These are phyloP conservation scores for Talaromyces proteolyticus DNA, from an alignment of 495 filamentous ascomycete species.

Conservation along the genomic window DNA sequence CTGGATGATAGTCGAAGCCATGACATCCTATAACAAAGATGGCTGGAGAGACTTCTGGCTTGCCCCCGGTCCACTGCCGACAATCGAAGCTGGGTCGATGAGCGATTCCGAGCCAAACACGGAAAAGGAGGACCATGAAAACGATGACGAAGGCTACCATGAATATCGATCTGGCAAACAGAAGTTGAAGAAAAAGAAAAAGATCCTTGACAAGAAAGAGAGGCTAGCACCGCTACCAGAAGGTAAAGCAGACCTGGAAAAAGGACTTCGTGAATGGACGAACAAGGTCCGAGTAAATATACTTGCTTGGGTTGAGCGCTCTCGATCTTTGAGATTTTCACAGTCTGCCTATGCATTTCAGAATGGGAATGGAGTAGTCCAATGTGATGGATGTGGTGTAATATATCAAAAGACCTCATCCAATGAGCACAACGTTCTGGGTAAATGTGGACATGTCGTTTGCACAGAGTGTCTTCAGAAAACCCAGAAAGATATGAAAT, in stretches of 20 bases:
- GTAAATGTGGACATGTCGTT: slow-evolving; percentile 46
- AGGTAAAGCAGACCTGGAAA: slow-evolving; percentile 1
- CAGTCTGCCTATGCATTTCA: slow-evolving; percentile 14
- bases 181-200: neutral
- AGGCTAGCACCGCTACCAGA: slow-evolving; percentile 5
- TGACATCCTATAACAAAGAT: slow-evolving; percentile 1
- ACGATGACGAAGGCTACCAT: neutral
- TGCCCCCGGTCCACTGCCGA: slow-evolving; percentile 8
- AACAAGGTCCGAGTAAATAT: slow-evolving; percentile 18
- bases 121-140: slow-evolving; percentile 1
- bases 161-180: neutral
- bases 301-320: slow-evolving; percentile 21
- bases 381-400: slow-evolving; percentile 23
- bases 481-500: slow-evolving; percentile 15
- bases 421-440: slow-evolving; percentile 26
- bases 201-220: neutral
- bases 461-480: slow-evolving; percentile 30
- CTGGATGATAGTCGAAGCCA: slow-evolving; percentile 11
- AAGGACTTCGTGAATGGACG: slow-evolving; percentile 17
- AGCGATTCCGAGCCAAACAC: neutral
- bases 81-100: neutral
- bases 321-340: slow-evolving; percentile 26
- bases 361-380: slow-evolving; percentile 3
- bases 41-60: slow-evolving; percentile 21
- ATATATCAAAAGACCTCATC: neutral